Percentiles rank a stretch among this genome's conserved stretches.
Conservation (phyloP, 352 stramenopile genomes). For the Phytophthora fragariaefolia region DNA sequence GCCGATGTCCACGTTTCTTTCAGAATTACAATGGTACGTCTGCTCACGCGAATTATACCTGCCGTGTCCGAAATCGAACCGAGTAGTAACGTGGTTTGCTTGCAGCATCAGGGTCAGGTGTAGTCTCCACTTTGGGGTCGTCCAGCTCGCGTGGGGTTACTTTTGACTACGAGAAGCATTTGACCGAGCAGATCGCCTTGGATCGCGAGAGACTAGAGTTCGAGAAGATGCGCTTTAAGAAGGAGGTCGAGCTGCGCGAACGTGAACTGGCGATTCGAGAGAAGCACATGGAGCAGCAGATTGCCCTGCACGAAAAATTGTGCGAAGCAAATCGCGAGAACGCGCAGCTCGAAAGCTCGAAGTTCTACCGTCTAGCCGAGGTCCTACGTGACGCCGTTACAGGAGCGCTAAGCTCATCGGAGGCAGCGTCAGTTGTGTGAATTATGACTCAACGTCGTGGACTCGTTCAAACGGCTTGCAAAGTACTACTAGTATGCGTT, state of each 20-base stretch:
- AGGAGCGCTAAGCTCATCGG: slow-evolving; percentile 34
- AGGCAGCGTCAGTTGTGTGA: slow-evolving; percentile 52
- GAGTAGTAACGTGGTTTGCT: not conserved
- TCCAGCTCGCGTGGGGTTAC: slow-evolving; percentile 32
- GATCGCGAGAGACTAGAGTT: slow-evolving; percentile 79
- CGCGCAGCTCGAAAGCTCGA: slow-evolving; percentile 55
- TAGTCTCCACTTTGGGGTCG: slow-evolving; percentile 20
- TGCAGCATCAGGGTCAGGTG: slow-evolving; percentile 21
- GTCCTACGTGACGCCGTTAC: slow-evolving; percentile 62
- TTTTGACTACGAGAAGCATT: slow-evolving; percentile 84
- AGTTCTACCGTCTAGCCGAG: slow-evolving; percentile 69
- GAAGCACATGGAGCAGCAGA: slow-evolving; percentile 71
- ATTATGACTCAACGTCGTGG: not conserved
- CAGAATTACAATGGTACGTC: slow-evolving; percentile 40
- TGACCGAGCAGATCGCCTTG: slow-evolving; percentile 72
- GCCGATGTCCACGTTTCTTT: not conserved
- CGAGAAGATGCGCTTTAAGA: slow-evolving; percentile 76
- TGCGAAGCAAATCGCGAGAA: slow-evolving; percentile 50
- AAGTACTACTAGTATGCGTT: too few relatives aligned
- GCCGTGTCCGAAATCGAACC: not conserved
- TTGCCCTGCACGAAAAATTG: slow-evolving; percentile 63
- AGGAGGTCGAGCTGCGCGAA: slow-evolving; percentile 76
- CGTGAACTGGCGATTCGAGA: slow-evolving; percentile 67
- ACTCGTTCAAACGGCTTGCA: too few relatives aligned
- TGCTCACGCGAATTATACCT: too few relatives aligned